Percentiles rank a stretch among this genome's conserved stretches.
Evolutionary conservation across 495 filamentous ascomycete genomes (phyloP).

Genomic region (Poronia punctata): DNA sequence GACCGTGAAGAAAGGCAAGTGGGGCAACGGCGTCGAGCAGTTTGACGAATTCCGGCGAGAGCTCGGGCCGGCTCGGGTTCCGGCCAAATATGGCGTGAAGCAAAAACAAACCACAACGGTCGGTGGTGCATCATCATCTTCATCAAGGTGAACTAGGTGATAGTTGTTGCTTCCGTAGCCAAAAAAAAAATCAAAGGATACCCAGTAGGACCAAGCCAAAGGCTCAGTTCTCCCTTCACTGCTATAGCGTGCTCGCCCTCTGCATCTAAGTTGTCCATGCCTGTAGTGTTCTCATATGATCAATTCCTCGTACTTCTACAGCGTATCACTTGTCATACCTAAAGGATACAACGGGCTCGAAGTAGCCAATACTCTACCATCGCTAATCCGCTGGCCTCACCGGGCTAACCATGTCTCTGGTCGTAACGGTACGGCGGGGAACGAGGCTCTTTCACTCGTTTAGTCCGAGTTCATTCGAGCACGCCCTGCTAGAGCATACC

Average conservation of each 20-base stretch:
- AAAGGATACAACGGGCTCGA: conserved; percentile 3
- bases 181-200: conserved; percentile 7
- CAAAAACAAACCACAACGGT: conserved; percentile 1
- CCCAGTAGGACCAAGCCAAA: conserved; percentile 6
- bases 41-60: conserved; percentile 83
- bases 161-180: conserved; percentile 9
- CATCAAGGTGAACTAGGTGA: conserved; percentile 13
- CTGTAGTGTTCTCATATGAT: conserved; percentile 12
- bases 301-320: conserved; percentile 27
- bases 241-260: background rate
- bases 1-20: conserved; percentile 74
- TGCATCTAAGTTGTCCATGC: background rate
- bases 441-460: background rate
- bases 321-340: conserved; percentile 15
- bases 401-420: conserved; percentile 1
- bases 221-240: background rate
- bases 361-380: conserved; percentile 9
- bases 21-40: conserved; percentile 74
- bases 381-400: background rate
- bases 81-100: conserved; percentile 15
- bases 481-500: background rate
- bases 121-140: conserved; percentile 11
- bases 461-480: background rate
- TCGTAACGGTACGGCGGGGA: too few species aligned
- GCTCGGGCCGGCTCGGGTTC: conserved; percentile 64